phyloP scores from a whole-genome alignment of 352 stramenopile species.

The Globisporangium alternatum region DNA sequence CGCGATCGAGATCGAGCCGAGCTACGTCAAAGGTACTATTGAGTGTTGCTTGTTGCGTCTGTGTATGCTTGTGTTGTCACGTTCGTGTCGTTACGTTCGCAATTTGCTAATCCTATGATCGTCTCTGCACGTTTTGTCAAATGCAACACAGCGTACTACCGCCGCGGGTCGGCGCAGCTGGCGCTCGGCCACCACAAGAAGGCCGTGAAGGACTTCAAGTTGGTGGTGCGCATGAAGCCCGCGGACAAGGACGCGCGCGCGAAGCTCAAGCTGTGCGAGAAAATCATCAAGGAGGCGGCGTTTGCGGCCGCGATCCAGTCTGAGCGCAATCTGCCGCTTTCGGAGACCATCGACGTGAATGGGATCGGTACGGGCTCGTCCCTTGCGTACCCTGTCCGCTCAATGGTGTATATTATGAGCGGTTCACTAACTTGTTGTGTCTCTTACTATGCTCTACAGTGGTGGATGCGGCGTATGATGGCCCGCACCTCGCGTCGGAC shows the following conservation, averaged over 20 bases:
- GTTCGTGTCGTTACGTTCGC: neutral
- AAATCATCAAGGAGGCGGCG: conserved; percentile 94
- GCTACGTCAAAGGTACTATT: conserved; percentile 93
- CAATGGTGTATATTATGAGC: neutral
- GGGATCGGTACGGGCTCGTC: conserved; percentile 40
- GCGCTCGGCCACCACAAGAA: conserved; percentile 97
- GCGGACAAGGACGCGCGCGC: conserved; percentile 91
- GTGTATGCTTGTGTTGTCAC: neutral
- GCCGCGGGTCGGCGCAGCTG: conserved; percentile 94
- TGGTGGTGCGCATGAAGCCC: conserved; percentile 94
- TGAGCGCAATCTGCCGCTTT: conserved; percentile 91
- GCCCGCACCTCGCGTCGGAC: conserved; percentile 64
- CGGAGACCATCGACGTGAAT: conserved; percentile 90
- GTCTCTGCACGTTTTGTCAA: neutral
- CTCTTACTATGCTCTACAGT: conserved; percentile 26
- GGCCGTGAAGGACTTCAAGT: conserved; percentile 96
- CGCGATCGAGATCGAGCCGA: conserved; percentile 92
- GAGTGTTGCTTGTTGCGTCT: neutral
- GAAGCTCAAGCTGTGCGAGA: conserved; percentile 97
- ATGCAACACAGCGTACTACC: conserved; percentile 91
- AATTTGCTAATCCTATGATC: neutral
- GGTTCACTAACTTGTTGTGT: neutral
- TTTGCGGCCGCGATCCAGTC: conserved; percentile 97
- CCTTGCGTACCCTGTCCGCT: neutral
- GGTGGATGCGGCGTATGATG: conserved; percentile 80